These are phyloP conservation scores for Tetrastigma voinierianum DNA, from an alignment of 164 flowering plant species.

Conservation along the genomic window DNA sequence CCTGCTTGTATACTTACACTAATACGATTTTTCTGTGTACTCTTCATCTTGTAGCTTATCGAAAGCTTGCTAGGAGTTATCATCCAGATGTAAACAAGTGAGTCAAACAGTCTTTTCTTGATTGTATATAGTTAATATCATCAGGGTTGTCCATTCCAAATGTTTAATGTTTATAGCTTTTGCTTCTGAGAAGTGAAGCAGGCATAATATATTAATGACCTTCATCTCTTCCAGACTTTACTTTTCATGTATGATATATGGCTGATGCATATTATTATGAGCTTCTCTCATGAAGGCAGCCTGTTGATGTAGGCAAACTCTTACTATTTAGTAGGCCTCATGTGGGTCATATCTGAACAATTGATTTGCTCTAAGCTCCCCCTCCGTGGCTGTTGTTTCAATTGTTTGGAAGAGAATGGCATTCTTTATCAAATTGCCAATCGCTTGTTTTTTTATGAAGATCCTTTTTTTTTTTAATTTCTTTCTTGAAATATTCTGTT, in stretches of 20 bases:
- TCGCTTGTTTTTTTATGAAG: background rate
- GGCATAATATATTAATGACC: too few relatives aligned
- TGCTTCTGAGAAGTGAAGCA: background rate
- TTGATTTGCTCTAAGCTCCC: too few relatives aligned
- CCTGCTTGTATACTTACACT: background rate
- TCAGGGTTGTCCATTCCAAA: background rate
- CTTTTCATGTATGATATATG: background rate
- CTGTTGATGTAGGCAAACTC: background rate
- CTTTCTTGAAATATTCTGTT: slow-evolving; percentile 7
- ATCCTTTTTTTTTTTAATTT: background rate
- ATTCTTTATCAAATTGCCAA: background rate
- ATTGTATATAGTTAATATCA: background rate
- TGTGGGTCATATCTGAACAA: background rate
- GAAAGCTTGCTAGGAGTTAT: slow-evolving; percentile 87
- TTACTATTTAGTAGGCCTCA: background rate
- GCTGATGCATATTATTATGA: background rate
- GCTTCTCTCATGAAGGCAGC: background rate
- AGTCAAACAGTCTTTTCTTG: slow-evolving; percentile 25
- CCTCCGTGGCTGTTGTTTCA: too few relatives aligned
- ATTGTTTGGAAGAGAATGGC: background rate
- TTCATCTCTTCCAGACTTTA: too few relatives aligned
- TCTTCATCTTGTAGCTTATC: slow-evolving; percentile 61
- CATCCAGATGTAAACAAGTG: slow-evolving; percentile 98
- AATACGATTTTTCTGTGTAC: background rate
- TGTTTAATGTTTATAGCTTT: background rate